phyloP scores from a whole-genome alignment of 257 asterid species.

The Salvia hispanica region DNA sequence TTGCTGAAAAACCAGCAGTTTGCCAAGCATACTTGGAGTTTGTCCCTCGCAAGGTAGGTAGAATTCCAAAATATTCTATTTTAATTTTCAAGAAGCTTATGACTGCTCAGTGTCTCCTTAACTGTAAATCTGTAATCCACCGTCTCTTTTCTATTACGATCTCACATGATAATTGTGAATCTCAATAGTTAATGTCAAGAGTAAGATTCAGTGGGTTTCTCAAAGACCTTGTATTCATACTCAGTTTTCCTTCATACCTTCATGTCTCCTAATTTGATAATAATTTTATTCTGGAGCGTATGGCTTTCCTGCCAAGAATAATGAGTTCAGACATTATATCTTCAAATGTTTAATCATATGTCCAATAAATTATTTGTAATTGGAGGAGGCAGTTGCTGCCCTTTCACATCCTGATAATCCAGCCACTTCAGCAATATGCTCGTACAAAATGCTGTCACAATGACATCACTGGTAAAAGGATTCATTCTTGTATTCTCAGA shows the following conservation, averaged over 20 bases:
- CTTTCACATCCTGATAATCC: conserved; percentile 6
- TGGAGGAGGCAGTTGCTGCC: conserved; percentile 3
- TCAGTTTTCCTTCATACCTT: conserved; percentile 4
- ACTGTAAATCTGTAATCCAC: neutral
- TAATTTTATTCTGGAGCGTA: conserved; percentile 13
- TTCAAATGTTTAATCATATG: neutral
- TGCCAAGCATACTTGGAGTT: conserved; percentile 89
- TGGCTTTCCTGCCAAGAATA: conserved; percentile 20
- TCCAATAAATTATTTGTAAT: conserved; percentile 1
- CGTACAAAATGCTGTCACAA: conserved; percentile 15
- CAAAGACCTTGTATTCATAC: conserved; percentile 20
- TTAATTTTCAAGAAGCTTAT: conserved; percentile 15
- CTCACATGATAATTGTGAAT: conserved; percentile 14
- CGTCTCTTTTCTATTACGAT: too few relatives aligned
- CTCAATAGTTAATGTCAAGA: neutral
- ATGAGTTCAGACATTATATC: conserved; percentile 10
- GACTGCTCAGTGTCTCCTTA: conserved; percentile 28
- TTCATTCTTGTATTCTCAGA: conserved; percentile 45
- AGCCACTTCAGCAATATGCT: conserved; percentile 16
- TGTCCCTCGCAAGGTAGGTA: conserved; percentile 81
- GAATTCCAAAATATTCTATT: conserved; percentile 8
- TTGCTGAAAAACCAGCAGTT: conserved; percentile 98
- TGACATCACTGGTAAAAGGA: conserved; percentile 11
- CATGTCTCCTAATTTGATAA: conserved; percentile 16
- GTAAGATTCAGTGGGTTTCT: neutral